phyloP scores from a whole-genome alignment of 768 basidiomycete genomes.

The Rickenella mellea region DNA sequence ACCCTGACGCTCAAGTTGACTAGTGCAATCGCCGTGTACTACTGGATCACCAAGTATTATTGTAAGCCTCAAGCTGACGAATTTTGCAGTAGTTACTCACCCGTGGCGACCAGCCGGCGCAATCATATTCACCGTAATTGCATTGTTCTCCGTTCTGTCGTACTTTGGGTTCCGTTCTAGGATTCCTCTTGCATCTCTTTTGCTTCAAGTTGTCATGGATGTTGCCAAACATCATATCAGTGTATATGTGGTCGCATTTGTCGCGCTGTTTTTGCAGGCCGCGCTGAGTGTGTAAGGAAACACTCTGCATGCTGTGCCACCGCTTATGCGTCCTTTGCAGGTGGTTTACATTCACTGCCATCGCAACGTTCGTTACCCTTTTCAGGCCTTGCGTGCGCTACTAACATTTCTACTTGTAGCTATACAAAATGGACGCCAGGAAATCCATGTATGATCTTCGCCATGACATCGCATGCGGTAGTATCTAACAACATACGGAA shows the following conservation, averaged over 20 bases:
- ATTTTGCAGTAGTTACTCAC: slow-evolving; percentile 7
- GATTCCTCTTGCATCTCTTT: slow-evolving; percentile 70
- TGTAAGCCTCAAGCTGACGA: slow-evolving; percentile 34
- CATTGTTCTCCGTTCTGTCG: slow-evolving; percentile 61
- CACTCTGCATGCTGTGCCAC: background rate
- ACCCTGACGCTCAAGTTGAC: slow-evolving; percentile 1
- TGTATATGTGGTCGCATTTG: slow-evolving; percentile 70
- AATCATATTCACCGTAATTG: slow-evolving; percentile 76
- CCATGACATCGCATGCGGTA: background rate
- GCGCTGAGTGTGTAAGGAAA: slow-evolving; percentile 50
- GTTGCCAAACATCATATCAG: slow-evolving; percentile 74
- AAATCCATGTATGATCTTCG: slow-evolving; percentile 43
- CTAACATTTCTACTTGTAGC: slow-evolving; percentile 8
- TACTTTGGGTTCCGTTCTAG: slow-evolving; percentile 66
- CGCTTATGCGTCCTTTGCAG: slow-evolving; percentile 21
- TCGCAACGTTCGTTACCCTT: slow-evolving; percentile 50
- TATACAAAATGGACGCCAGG: slow-evolving; percentile 70
- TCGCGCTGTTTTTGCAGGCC: slow-evolving; percentile 63
- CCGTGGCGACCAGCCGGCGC: slow-evolving; percentile 52
- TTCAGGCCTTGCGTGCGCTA: background rate
- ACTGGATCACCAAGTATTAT: slow-evolving; percentile 63
- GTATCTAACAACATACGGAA: background rate
- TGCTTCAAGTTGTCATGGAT: slow-evolving; percentile 79
- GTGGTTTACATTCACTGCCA: slow-evolving; percentile 70
- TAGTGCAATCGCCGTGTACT: slow-evolving; percentile 68